Conservation (phyloP, 352 stramenopile species). For the Globisporangium apiculatum region DNA sequence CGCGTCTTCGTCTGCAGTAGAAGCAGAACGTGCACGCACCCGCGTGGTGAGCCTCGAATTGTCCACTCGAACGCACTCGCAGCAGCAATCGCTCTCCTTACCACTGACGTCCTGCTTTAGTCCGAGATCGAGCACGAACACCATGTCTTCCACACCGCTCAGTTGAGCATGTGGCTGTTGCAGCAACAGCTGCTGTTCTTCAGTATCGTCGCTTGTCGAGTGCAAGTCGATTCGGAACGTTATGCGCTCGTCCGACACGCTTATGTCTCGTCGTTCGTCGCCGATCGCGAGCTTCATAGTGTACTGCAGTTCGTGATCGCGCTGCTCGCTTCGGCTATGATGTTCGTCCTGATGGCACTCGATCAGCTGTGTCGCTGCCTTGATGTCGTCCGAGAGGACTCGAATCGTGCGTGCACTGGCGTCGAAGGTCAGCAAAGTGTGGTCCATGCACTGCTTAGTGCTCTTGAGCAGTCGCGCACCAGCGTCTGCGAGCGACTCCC, state of each 20-base stretch:
- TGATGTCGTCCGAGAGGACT: conserved; percentile 9
- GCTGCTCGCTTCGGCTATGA: conserved; percentile 3
- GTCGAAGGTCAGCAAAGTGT: conserved; percentile 2
- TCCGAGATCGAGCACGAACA: conserved; percentile 22
- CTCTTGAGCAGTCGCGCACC: conserved; percentile 14
- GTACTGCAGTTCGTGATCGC: conserved; percentile 33
- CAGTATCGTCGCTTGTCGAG: conserved; percentile 8
- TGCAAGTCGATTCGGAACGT: conserved; percentile 38
- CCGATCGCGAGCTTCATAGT: conserved; percentile 22
- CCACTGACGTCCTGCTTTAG: conserved; percentile 27
- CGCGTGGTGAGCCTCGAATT: background rate
- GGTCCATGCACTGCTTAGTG: conserved; percentile 15
- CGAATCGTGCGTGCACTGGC: conserved; percentile 6
- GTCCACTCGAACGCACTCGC: background rate
- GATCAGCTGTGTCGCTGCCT: conserved; percentile 2
- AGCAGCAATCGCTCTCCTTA: conserved; percentile 1
- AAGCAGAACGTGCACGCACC: background rate
- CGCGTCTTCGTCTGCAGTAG: conserved; percentile 33
- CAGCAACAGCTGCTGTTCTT: background rate
- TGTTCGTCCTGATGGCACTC: conserved; percentile 1
- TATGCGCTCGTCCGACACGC: conserved; percentile 14
- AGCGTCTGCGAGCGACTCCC: conserved; percentile 23
- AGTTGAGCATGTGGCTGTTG: background rate
- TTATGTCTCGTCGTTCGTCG: background rate
- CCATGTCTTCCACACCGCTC: conserved; percentile 17